phyloP scores from a whole-genome alignment of 2,329 filamentous ascomycete species.

The Monosporascus sp. region DNA sequence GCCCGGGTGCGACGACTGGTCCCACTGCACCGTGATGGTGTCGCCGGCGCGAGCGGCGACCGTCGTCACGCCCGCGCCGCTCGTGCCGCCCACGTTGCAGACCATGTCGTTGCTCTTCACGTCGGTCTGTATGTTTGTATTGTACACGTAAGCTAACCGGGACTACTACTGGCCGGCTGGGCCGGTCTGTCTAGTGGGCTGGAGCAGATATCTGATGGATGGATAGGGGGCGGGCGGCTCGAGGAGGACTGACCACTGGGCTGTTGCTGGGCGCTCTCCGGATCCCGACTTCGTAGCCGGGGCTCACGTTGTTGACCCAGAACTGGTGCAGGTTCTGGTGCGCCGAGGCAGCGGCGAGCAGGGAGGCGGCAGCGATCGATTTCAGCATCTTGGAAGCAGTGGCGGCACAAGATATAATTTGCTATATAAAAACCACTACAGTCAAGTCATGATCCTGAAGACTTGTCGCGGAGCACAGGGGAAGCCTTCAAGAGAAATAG shows the following conservation, averaged over 20 bases:
- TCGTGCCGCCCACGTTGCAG: slow-evolving; percentile 21
- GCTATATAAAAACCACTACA: background rate
- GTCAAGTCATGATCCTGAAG: too few relatives aligned
- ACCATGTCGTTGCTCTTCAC: slow-evolving; percentile 20
- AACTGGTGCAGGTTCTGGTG: slow-evolving; percentile 37
- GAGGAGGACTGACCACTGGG: slow-evolving; percentile 14
- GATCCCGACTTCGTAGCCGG: slow-evolving; percentile 27
- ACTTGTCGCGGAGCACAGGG: background rate
- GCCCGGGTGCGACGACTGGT: slow-evolving; percentile 30
- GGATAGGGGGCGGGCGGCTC: too few relatives aligned
- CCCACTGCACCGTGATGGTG: slow-evolving; percentile 32
- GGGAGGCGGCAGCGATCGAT: slow-evolving; percentile 14
- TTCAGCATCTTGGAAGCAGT: slow-evolving; percentile 19
- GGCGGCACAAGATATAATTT: background rate
- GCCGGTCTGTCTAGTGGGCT: too few relatives aligned
- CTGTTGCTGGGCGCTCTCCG: slow-evolving; percentile 22
- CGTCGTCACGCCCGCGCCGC: slow-evolving; percentile 23
- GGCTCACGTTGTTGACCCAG: slow-evolving; percentile 32
- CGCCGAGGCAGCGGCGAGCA: slow-evolving; percentile 23
- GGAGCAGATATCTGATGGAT: too few relatives aligned
- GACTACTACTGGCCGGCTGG: too few relatives aligned
- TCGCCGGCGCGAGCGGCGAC: slow-evolving; percentile 26
- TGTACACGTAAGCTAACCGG: too few relatives aligned
- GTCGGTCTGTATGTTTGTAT: slow-evolving; percentile 10
- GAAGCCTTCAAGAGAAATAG: background rate